Evolutionary conservation across 2,329 filamentous ascomycete genomes (phyloP).

Genomic region (Tricladium varicosporioides): DNA sequence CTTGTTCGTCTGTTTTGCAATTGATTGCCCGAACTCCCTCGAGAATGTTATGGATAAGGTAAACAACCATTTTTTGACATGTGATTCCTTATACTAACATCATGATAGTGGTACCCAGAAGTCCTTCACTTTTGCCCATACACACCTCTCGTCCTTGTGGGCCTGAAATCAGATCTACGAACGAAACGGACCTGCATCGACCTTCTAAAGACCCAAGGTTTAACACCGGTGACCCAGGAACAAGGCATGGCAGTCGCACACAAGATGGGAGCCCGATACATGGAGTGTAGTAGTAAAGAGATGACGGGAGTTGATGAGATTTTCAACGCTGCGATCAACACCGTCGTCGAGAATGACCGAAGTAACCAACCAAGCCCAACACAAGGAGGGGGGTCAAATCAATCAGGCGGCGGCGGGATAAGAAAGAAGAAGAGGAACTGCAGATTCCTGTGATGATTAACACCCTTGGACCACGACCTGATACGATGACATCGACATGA

Average conservation of each 20-base stretch:
- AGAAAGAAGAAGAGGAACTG: constrained; percentile 86
- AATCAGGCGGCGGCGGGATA: constrained; percentile 42
- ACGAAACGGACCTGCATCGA: constrained; percentile 96
- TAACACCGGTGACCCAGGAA: constrained; percentile 89
- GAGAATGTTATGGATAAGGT: constrained; percentile 99
- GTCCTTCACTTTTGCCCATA: constrained; percentile 98
- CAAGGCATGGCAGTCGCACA: constrained; percentile 85
- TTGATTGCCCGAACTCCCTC: constrained; percentile 96
- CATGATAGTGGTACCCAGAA: constrained; percentile 89
- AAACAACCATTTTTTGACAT: constrained; percentile 27
- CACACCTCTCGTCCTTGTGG: constrained; percentile 91
- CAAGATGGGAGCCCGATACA: constrained; percentile 93
- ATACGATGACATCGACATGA: constrained; percentile 31
- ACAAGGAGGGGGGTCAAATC: constrained; percentile 14
- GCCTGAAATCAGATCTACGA: constrained; percentile 94
- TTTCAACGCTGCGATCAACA: constrained; percentile 88
- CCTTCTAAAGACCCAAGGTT: constrained; percentile 94
- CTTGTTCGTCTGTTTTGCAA: constrained; percentile 98
- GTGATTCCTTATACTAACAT: constrained; percentile 4
- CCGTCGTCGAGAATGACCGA: constrained; percentile 78
- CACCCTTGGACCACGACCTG: constrained; percentile 19
- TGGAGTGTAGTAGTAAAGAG: constrained; percentile 98
- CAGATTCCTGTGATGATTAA: constrained; percentile 61
- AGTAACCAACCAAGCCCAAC: constrained; percentile 45
- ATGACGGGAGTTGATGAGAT: constrained; percentile 96